Evolutionary conservation across 768 basidiomycete species (phyloP).

Genomic region (Trametes elegans): DNA sequence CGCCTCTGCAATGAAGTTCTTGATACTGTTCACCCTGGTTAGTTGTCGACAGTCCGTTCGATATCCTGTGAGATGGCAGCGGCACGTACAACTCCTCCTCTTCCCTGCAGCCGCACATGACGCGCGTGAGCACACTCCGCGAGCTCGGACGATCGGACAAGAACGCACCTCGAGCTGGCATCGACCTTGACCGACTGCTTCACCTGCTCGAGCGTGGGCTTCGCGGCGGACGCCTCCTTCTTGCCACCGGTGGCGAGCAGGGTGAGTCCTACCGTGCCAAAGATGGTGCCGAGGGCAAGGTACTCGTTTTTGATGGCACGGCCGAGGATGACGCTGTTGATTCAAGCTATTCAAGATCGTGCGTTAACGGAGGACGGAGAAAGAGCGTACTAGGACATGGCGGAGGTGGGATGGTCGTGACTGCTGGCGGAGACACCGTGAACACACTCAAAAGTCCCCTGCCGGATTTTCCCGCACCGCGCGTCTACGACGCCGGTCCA

Average conservation of each 20-base stretch:
- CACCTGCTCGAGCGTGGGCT: conserved; percentile 50
- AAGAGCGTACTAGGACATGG: conserved; percentile 46
- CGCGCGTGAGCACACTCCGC: conserved; percentile 1
- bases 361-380: neutral
- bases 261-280: conserved; percentile 51
- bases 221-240: conserved; percentile 42
- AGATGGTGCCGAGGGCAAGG: conserved; percentile 68
- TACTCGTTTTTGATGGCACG: conserved; percentile 81
- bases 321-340: conserved; percentile 67
- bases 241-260: conserved; percentile 56
- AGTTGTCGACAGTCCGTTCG: conserved; percentile 38
- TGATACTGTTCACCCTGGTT: conserved; percentile 64
- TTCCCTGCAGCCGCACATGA: conserved; percentile 47
- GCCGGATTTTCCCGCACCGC: conserved; percentile 16
- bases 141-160: neutral
- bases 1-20: conserved; percentile 77
- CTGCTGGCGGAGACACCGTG: conserved; percentile 20
- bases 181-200: conserved; percentile 61
- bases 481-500: neutral
- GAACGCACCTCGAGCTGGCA: conserved; percentile 65
- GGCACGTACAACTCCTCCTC: conserved; percentile 80
- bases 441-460: conserved; percentile 4
- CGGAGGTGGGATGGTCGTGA: conserved; percentile 22
- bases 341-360: neutral
- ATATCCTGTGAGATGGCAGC: conserved; percentile 6